phyloP scores from a whole-genome alignment of 495 filamentous ascomycete species.

The Saxophila tyrrhenica region DNA sequence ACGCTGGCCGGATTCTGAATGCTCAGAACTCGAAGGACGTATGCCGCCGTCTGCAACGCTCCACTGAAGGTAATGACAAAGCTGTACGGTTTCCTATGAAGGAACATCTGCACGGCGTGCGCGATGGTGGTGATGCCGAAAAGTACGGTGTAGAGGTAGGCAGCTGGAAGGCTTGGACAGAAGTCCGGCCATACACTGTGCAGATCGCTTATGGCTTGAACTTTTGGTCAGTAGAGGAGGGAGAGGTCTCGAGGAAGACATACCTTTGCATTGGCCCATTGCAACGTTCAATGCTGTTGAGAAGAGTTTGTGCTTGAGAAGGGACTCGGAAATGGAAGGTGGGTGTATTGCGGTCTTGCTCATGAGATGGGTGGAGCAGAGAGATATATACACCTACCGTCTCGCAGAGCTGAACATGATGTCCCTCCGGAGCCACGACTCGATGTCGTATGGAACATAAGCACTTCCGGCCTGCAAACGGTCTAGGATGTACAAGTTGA shows the following conservation, averaged over 20 bases:
- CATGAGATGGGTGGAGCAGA: no score
- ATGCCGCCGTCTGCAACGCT: constrained; percentile 3
- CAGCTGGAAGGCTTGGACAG: constrained; percentile 2
- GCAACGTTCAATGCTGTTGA: no score
- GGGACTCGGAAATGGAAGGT: no score
- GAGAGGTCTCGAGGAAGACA: not conserved
- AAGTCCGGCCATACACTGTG: constrained; percentile 7
- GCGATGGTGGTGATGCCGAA: constrained; percentile 3
- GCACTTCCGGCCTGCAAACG: no score
- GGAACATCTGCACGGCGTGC: not conserved
- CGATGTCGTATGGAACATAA: no score
- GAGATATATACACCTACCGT: no score
- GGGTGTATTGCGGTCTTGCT: no score
- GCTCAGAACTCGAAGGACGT: constrained; percentile 2
- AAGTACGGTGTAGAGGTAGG: constrained; percentile 2
- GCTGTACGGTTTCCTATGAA: constrained; percentile 2
- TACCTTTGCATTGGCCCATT: not conserved
- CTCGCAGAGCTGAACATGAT: no score
- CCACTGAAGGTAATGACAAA: constrained; percentile 1
- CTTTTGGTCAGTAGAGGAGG: not conserved
- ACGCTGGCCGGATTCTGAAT: not conserved
- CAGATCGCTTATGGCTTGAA: not conserved
- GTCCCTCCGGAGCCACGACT: no score
- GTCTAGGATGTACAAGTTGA: no score
- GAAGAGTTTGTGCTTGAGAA: no score